Conservation (phyloP, 495 filamentous ascomycete genomes). For the Aspergillus haitiensis region DNA sequence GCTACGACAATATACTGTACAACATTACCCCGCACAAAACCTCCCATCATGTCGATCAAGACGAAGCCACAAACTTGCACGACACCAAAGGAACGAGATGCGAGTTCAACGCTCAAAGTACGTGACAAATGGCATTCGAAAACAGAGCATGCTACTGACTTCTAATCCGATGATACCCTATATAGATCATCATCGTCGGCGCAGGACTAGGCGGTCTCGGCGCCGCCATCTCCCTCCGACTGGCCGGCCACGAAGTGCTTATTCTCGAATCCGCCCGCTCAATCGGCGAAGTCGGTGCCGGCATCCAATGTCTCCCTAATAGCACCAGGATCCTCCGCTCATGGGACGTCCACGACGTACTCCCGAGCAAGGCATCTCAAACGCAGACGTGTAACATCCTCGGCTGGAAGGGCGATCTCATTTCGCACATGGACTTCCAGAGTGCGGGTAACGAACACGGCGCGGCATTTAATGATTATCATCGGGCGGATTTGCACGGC, state of each 20-base stretch:
- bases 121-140: neutral
- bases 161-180: no score
- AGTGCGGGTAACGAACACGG: constrained; percentile 41
- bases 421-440: constrained; percentile 50
- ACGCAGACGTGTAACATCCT: constrained; percentile 56
- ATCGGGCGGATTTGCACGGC: constrained; percentile 56
- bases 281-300: constrained; percentile 52
- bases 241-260: constrained; percentile 60
- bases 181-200: constrained; percentile 52
- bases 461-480: constrained; percentile 56
- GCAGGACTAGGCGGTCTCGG: constrained; percentile 64
- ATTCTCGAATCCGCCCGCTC: constrained; percentile 59
- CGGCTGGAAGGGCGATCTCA: constrained; percentile 48
- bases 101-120: constrained; percentile 1
- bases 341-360: constrained; percentile 38
- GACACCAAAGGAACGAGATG: neutral
- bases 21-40: no score
- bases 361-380: constrained; percentile 43
- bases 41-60: constrained; percentile 2
- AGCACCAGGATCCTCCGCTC: constrained; percentile 51
- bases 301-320: constrained; percentile 57
- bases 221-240: constrained; percentile 57
- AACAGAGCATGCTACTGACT: neutral
- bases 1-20: no score
- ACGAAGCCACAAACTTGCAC: constrained; percentile 1